A percentile compares a stretch with the other conserved stretches of the same genome.
Conservation (phyloP, 345 rosid species). For the Triadica sebifera region DNA sequence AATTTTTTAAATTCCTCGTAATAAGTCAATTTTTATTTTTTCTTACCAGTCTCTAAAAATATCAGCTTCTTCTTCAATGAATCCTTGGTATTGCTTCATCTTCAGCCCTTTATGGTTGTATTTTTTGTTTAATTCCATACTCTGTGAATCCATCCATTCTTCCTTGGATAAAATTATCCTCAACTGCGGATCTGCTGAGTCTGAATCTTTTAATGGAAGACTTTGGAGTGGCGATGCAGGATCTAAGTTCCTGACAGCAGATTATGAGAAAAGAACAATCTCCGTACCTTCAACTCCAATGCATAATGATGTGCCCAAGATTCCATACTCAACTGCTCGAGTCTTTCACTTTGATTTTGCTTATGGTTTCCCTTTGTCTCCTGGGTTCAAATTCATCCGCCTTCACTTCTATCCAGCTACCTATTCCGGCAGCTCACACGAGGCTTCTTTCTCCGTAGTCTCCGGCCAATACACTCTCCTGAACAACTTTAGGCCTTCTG, state of each 20-base stretch:
- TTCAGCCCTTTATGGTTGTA: not conserved
- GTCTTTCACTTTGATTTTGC: slow-evolving; percentile 1
- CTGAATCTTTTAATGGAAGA: slow-evolving; percentile 14
- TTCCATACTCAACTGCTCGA: slow-evolving; percentile 21
- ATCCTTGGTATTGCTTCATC: not conserved
- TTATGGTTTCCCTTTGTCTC: slow-evolving; percentile 10
- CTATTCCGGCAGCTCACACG: not conserved
- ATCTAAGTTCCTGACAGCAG: not conserved
- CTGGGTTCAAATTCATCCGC: slow-evolving; percentile 16
- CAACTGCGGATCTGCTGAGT: slow-evolving; percentile 8
- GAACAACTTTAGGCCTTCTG: slow-evolving; percentile 10
- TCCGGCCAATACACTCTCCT: slow-evolving; percentile 10
- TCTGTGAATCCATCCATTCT: not conserved
- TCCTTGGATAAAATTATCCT: not conserved
- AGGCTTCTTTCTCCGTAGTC: slow-evolving; percentile 11
- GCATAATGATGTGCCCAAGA: not conserved
- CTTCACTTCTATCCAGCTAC: slow-evolving; percentile 18
- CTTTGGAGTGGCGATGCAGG: slow-evolving; percentile 12
- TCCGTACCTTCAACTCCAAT: not conserved
- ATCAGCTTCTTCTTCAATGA: too few species aligned
- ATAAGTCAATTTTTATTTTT: too few species aligned
- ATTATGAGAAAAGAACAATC: not conserved
- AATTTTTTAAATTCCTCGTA: too few species aligned
- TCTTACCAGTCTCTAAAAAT: too few species aligned
- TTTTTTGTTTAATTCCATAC: not conserved